Percentiles rank a stretch among this genome's conserved stretches.
phyloP scores from a whole-genome alignment of 179 eudicot genomes.

The Sideroxylon spinosum region DNA sequence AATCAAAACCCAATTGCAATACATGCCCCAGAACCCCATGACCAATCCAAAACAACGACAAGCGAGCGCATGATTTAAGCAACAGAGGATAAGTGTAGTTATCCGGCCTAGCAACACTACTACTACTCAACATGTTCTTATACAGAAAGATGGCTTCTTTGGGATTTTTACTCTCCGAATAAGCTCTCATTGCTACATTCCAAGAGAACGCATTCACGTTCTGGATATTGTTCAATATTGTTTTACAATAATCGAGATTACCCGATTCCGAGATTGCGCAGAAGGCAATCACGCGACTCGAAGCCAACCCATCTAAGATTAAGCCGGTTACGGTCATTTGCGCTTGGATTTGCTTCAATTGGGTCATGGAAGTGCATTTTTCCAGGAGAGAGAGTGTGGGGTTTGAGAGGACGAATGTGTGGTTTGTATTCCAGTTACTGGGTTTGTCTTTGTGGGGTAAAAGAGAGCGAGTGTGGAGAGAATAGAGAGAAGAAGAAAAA shows the following conservation, averaged over 20 bases:
- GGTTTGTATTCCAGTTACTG: constrained; percentile 67
- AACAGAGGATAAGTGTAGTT: constrained; percentile 69
- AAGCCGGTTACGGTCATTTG: constrained; percentile 67
- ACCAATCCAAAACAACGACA: constrained; percentile 37
- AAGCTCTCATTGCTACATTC: constrained; percentile 63
- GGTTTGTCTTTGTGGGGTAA: constrained; percentile 46
- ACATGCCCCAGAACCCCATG: constrained; percentile 61
- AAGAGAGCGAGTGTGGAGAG: constrained; percentile 39
- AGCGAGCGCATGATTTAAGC: constrained; percentile 55
- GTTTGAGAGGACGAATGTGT: constrained; percentile 56
- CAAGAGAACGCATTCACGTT: constrained; percentile 63
- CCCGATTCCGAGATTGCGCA: constrained; percentile 61
- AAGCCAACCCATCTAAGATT: constrained; percentile 47
- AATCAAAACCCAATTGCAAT: constrained; percentile 43
- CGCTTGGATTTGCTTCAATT: constrained; percentile 51
- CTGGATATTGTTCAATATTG: constrained; percentile 27
- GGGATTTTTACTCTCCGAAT: constrained; percentile 36
- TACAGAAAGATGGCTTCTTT: constrained; percentile 44
- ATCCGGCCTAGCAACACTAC: constrained; percentile 44
- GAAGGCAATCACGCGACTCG: constrained; percentile 69
- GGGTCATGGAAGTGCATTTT: constrained; percentile 49
- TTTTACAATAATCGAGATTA: constrained; percentile 45
- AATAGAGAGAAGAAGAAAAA: constrained; percentile 8
- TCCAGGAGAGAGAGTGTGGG: constrained; percentile 55
- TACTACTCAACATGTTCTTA: constrained; percentile 42